phyloP scores from a whole-genome alignment of 306 rosid genomes.

The Amphicarpaea edgeworthii region DNA sequence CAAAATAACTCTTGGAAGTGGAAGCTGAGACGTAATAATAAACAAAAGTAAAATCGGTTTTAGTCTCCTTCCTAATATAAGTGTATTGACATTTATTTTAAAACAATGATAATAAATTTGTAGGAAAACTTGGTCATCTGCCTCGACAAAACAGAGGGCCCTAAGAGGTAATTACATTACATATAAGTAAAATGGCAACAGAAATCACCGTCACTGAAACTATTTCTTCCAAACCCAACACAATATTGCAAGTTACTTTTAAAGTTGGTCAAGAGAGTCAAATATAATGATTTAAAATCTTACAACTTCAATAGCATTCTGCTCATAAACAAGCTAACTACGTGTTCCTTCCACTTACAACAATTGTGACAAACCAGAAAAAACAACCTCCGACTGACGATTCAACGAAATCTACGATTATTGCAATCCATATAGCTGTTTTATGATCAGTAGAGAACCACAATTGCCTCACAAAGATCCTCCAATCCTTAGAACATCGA shows the following conservation, averaged over 20 bases:
- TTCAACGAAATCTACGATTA: not conserved
- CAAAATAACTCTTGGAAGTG: no score
- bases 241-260: not conserved
- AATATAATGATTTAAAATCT: not conserved
- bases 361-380: not conserved
- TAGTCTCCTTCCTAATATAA: no score
- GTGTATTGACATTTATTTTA: not conserved
- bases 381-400: not conserved
- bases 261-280: not conserved
- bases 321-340: not conserved
- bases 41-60: not conserved
- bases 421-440: not conserved
- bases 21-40: no score
- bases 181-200: not conserved
- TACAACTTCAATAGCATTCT: not conserved
- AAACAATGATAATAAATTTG: not conserved
- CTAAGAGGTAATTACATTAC: no score
- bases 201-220: not conserved
- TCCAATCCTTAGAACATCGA: not conserved
- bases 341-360: not conserved
- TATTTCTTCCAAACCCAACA: not conserved
- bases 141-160: not conserved
- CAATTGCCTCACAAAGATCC: not conserved
- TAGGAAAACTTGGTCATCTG: not conserved
- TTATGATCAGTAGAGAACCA: not conserved